Percentiles rank a stretch among this genome's conserved stretches.
Evolutionary conservation across 805 yeast genomes (phyloP).

Genomic region (Candida awuae): DNA sequence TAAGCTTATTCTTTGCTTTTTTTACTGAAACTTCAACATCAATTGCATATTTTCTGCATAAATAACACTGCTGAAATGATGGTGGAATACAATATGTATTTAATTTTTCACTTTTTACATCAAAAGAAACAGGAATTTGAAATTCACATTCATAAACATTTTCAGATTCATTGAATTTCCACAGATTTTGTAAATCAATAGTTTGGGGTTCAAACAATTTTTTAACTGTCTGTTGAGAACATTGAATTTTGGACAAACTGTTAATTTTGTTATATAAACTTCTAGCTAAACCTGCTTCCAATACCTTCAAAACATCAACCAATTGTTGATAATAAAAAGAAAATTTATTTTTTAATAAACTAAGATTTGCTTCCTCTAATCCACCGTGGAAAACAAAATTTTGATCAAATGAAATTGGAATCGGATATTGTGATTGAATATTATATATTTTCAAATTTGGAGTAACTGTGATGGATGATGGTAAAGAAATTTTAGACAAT

Average conservation of each 20-base stretch:
- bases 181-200: constrained; percentile 7
- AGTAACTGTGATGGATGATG: constrained; percentile 8
- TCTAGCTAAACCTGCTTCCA: constrained; percentile 13
- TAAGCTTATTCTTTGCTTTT: constrained; percentile 9
- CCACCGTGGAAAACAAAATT: constrained; percentile 10
- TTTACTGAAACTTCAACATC: constrained; percentile 10
- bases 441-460: constrained; percentile 15
- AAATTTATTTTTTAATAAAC: constrained; percentile 9
- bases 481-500: constrained; percentile 8
- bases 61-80: constrained; percentile 14
- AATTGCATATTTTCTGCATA: constrained; percentile 12
- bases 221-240: constrained; percentile 2
- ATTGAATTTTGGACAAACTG: constrained; percentile 6
- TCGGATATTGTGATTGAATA: constrained; percentile 15
- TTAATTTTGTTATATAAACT: constrained; percentile 8
- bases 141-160: constrained; percentile 8
- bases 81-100: constrained; percentile 10
- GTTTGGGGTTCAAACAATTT: constrained; percentile 11
- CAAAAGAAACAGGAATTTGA: constrained; percentile 5
- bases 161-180: constrained; percentile 7
- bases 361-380: constrained; percentile 2
- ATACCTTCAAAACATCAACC: constrained; percentile 6
- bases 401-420: constrained; percentile 19
- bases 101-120: constrained; percentile 6
- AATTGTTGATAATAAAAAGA: constrained; percentile 10